Evolutionary conservation across 345 rosid species (phyloP).

Genomic region (Euphorbia tirucalli): DNA sequence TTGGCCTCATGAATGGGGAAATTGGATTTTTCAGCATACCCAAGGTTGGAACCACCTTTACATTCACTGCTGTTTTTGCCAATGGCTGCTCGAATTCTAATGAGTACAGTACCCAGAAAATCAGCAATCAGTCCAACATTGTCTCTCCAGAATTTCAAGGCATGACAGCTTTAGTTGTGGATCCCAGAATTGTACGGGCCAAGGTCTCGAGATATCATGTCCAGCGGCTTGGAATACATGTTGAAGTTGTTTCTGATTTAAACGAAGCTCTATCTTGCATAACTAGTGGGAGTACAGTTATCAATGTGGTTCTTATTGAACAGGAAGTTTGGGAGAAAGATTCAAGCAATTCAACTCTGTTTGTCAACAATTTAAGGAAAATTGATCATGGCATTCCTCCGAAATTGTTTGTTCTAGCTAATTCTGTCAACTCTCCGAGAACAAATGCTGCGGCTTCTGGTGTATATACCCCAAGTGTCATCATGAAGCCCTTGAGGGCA

Average conservation of each 20-base stretch:
- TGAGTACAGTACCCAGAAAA: constrained; percentile 46
- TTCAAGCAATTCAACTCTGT: constrained; percentile 35
- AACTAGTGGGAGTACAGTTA: constrained; percentile 26
- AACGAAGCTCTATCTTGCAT: constrained; percentile 43
- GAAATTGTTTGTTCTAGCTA: constrained; percentile 58
- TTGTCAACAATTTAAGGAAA: constrained; percentile 38
- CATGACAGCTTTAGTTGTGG: constrained; percentile 77
- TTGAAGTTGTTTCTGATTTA: constrained; percentile 55
- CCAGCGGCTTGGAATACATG: constrained; percentile 69
- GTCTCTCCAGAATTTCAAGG: constrained; percentile 54
- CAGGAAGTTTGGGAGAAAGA: constrained; percentile 83
- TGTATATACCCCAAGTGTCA: constrained; percentile 39
- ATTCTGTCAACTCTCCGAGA: constrained; percentile 43
- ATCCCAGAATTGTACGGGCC: constrained; percentile 66
- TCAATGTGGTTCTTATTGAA: constrained; percentile 68
- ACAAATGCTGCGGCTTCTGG: constrained; percentile 23
- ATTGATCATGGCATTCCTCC: constrained; percentile 35
- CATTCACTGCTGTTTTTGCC: constrained; percentile 77
- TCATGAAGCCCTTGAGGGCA: constrained; percentile 82
- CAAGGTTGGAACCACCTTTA: constrained; percentile 81
- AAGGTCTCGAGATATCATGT: constrained; percentile 76
- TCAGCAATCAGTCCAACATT: constrained; percentile 36
- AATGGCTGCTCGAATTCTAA: constrained; percentile 41
- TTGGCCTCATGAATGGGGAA: constrained; percentile 87
- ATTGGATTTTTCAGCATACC: constrained; percentile 82